Conservation (phyloP, 495 filamentous ascomycete species). For the Penicillium silybi region DNA sequence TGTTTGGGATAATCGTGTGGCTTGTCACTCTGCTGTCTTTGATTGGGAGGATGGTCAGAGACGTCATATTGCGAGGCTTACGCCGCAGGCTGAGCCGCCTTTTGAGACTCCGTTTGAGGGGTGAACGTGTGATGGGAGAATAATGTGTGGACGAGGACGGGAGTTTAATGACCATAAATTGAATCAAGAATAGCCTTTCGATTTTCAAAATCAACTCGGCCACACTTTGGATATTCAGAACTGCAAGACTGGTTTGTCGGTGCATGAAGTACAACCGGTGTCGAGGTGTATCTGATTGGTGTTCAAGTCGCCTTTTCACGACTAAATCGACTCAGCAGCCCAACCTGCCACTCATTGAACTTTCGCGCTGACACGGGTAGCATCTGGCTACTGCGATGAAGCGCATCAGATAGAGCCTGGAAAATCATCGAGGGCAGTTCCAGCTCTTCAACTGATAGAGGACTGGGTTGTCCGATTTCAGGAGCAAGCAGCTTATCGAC, state of each 20-base stretch:
- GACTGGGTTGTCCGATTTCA: constrained; percentile 36
- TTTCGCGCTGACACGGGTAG: constrained; percentile 53
- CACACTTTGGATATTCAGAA: too few relatives aligned
- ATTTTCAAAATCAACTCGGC: neutral
- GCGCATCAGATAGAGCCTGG: constrained; percentile 31
- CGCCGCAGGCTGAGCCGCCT: constrained; percentile 75
- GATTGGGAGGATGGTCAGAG: constrained; percentile 80
- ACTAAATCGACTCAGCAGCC: constrained; percentile 50
- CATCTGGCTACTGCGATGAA: constrained; percentile 49
- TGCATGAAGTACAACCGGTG: neutral
- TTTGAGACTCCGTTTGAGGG: constrained; percentile 56
- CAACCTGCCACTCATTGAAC: constrained; percentile 65
- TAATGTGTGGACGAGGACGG: neutral
- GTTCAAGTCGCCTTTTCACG: constrained; percentile 4
- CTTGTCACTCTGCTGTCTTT: constrained; percentile 69
- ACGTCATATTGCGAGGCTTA: constrained; percentile 77
- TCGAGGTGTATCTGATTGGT: neutral
- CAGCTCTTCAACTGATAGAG: constrained; percentile 61
- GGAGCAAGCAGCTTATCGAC: constrained; percentile 53
- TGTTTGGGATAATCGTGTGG: constrained; percentile 74
- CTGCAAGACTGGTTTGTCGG: too few relatives aligned
- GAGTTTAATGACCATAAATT: neutral
- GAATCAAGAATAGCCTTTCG: neutral
- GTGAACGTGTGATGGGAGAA: constrained; percentile 17
- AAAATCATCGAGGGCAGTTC: constrained; percentile 51